Base-by-base conservation (phyloP, 2,329 filamentous ascomycete genomes). In the Sporothrix globosa region DNA sequence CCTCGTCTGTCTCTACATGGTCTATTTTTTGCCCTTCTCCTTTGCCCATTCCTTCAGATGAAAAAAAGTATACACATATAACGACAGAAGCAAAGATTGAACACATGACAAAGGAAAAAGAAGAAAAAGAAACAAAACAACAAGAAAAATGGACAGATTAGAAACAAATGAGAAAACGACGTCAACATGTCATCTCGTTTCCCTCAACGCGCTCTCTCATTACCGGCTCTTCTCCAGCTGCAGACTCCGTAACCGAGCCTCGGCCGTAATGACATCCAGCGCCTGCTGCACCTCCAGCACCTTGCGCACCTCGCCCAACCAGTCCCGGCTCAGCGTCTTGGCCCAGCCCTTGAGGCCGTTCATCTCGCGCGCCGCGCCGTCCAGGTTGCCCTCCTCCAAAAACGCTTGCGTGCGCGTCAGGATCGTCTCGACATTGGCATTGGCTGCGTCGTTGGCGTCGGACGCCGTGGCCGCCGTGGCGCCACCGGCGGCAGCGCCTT, bases 201-300 rank as follows among this genome's bases (percentile, higher is more conserved):
- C 30, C 13, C 24, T 46, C 34, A 34, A 34, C 34, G 34, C 34
- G 7, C 34, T 9, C 34, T 34, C 34, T 7, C 50, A 53, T 34
- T 53, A 71, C 63, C 61, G 56, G 53, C 46, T 70, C 71, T 87
- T 96, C 78, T 96, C 92, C 73, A 97, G 88, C 77, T 92, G 88
- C 80, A 97, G 82, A 81, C 92, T 97, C 83, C 96, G 92, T 76
- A 97, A 84, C 76, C 94, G 88, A 53, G 94, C 94, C 83, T 97
- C 93, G 5, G 93, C 92, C 75, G 93, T 90, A 82, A 97, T 96
- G 71, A 97, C 96, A 81, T 99, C 96, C 77, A 99, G 85, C 77
- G 96, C 96, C 83, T 99, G 96, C 82, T 92, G 90, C 74, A 98
- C 96, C 83, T 99, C 96, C 77, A 99, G 84, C 74, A 97, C 92